These are phyloP conservation scores for Jacaranda copaia DNA, from an alignment of 257 asterid genomes.

Conservation along the genomic window DNA sequence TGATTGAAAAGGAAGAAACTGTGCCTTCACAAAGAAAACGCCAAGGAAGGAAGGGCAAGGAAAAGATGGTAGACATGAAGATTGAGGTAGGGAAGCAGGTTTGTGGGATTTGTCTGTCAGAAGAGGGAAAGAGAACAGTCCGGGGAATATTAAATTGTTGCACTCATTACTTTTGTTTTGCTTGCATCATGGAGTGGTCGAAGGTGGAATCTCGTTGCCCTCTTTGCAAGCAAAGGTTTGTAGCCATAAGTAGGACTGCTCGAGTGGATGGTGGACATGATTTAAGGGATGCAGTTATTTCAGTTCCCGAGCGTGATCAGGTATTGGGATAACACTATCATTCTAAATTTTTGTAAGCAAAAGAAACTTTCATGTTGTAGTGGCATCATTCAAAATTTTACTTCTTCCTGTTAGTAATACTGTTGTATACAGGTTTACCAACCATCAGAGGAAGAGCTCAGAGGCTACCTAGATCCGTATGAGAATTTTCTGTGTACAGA, in stretches of 20 bases:
- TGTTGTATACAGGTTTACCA: slow-evolving; percentile 65
- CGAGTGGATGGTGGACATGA: slow-evolving; percentile 49
- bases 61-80: slow-evolving; percentile 50
- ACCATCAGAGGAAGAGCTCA: slow-evolving; percentile 86
- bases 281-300: slow-evolving; percentile 50
- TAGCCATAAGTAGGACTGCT: slow-evolving; percentile 55
- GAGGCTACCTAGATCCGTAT: slow-evolving; percentile 69
- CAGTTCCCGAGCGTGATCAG: slow-evolving; percentile 79
- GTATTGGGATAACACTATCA: slow-evolving; percentile 37
- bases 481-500: slow-evolving; percentile 67
- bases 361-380: neutral
- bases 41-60: slow-evolving; percentile 61
- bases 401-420: slow-evolving; percentile 7
- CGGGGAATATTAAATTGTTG: slow-evolving; percentile 71
- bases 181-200: slow-evolving; percentile 89
- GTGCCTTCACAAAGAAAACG: slow-evolving; percentile 43
- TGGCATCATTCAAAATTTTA: neutral
- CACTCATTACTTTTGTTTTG: slow-evolving; percentile 78
- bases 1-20: slow-evolving; percentile 36
- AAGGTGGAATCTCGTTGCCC: slow-evolving; percentile 89
- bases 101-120: slow-evolving; percentile 80
- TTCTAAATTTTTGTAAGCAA: neutral
- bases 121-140: slow-evolving; percentile 64
- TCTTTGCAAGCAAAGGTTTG: slow-evolving; percentile 78
- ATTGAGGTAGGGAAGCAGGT: slow-evolving; percentile 67